A percentile compares a stretch with the other conserved stretches of the same genome.
phyloP scores from a whole-genome alignment of 2,329 filamentous ascomycete genomes.

The Clarireedia sp. region DNA sequence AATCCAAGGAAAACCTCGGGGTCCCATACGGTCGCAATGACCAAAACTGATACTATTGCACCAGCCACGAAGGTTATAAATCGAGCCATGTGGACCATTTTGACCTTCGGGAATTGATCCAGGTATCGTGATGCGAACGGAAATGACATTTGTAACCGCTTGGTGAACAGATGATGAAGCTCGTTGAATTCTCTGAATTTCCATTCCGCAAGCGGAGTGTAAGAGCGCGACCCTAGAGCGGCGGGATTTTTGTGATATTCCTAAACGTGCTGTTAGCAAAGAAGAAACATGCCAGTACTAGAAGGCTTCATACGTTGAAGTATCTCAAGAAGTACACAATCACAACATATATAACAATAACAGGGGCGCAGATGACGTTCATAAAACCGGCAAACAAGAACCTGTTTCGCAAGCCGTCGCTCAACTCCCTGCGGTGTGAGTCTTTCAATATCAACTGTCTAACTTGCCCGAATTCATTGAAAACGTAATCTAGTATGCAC shows the following conservation, averaged over 20 bases:
- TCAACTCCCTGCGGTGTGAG: conserved; percentile 69
- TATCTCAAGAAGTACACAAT: conserved; percentile 92
- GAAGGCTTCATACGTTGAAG: conserved; percentile 60
- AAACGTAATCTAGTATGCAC: conserved; percentile 87
- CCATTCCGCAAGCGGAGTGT: conserved; percentile 92
- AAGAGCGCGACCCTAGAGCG: conserved; percentile 78
- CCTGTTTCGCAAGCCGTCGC: conserved; percentile 66
- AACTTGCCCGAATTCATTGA: conserved; percentile 82
- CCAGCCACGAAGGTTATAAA: conserved; percentile 85
- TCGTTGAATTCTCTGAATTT: conserved; percentile 99
- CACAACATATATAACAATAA: conserved; percentile 78
- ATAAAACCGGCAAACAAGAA: conserved; percentile 79
- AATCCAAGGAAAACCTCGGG: conserved; percentile 87
- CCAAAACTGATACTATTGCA: conserved; percentile 77
- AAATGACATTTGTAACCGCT: conserved; percentile 87
- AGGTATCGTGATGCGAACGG: conserved; percentile 88
- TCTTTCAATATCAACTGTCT: conserved; percentile 79
- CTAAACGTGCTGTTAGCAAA: conserved; percentile 35
- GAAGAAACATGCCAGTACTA: not conserved
- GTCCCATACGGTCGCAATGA: conserved; percentile 76
- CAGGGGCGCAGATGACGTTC: conserved; percentile 79
- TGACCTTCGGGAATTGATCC: conserved; percentile 93
- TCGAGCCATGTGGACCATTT: conserved; percentile 75
- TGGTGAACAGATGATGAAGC: conserved; percentile 82
- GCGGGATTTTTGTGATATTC: conserved; percentile 94